Conservation (phyloP, 2,329 filamentous ascomycete species). For the Drechmeria coniospora region DNA sequence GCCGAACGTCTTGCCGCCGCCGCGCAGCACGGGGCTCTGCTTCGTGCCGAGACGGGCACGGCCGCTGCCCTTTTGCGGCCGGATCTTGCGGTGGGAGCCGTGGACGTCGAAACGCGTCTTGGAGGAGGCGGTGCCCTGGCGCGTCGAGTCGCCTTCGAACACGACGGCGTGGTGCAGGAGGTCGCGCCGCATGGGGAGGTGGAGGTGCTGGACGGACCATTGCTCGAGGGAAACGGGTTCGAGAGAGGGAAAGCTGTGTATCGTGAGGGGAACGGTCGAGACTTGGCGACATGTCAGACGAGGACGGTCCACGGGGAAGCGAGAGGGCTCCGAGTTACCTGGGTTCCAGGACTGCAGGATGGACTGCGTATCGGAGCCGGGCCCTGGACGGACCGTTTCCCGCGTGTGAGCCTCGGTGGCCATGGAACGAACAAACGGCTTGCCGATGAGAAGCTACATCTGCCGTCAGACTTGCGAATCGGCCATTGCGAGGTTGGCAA, state of each 20-base stretch:
- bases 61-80: slow-evolving; percentile 77
- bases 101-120: slow-evolving; percentile 74
- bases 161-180: slow-evolving; percentile 84
- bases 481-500: no score
- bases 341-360: slow-evolving; percentile 29
- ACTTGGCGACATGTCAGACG: no score
- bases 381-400: slow-evolving; percentile 20
- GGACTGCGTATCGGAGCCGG: slow-evolving; percentile 15
- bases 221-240: slow-evolving; percentile 65
- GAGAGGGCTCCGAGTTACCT: slow-evolving; percentile 14
- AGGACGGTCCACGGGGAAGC: neutral
- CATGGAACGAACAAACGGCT: slow-evolving; percentile 36
- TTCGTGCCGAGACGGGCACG: slow-evolving; percentile 62
- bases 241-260: slow-evolving; percentile 80
- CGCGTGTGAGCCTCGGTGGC: slow-evolving; percentile 34
- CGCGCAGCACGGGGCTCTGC: slow-evolving; percentile 67
- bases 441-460: no score
- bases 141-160: slow-evolving; percentile 79
- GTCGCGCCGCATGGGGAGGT: slow-evolving; percentile 77
- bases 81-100: slow-evolving; percentile 69
- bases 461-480: no score
- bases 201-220: slow-evolving; percentile 70
- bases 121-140: slow-evolving; percentile 70
- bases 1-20: slow-evolving; percentile 82
- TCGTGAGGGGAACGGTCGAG: slow-evolving; percentile 60